phyloP scores from a whole-genome alignment of 2,329 filamentous ascomycete species.

The Alternaria angustiovoidea region DNA sequence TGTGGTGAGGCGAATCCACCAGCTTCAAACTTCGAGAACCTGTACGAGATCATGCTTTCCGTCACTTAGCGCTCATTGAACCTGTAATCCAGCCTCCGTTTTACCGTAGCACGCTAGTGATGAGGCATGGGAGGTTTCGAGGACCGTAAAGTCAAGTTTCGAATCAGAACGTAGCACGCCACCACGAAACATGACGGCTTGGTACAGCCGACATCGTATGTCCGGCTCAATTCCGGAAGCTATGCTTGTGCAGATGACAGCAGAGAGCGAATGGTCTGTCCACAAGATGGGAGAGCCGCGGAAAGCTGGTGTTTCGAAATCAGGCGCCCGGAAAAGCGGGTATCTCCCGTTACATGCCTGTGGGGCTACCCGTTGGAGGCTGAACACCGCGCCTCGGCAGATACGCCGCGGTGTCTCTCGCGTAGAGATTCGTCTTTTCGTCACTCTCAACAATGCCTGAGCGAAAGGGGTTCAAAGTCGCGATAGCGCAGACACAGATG shows the following conservation, averaged over 20 bases:
- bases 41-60: constrained; percentile 8
- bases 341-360: constrained; percentile 20
- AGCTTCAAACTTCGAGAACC: constrained; percentile 26
- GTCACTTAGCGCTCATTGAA: constrained; percentile 7
- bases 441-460: constrained; percentile 1
- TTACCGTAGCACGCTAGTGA: constrained; percentile 11
- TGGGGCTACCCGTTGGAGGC: constrained; percentile 18
- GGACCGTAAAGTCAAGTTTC: constrained; percentile 31
- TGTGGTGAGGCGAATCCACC: constrained; percentile 30
- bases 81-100: constrained; percentile 4
- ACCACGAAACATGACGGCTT: constrained; percentile 31
- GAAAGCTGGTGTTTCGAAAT: constrained; percentile 27
- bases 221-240: constrained; percentile 17
- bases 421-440: neutral
- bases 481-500: neutral
- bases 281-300: constrained; percentile 15
- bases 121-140: constrained; percentile 32
- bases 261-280: neutral
- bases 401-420: neutral
- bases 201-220: constrained; percentile 16
- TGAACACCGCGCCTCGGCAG: constrained; percentile 13
- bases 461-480: neutral
- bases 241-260: neutral
- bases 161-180: constrained; percentile 29
- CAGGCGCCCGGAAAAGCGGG: constrained; percentile 25